A percentile compares a stretch with the other conserved stretches of the same genome.
Evolutionary conservation across 208 protist genomes (phyloP).

Genomic region (Leishmania major): DNA sequence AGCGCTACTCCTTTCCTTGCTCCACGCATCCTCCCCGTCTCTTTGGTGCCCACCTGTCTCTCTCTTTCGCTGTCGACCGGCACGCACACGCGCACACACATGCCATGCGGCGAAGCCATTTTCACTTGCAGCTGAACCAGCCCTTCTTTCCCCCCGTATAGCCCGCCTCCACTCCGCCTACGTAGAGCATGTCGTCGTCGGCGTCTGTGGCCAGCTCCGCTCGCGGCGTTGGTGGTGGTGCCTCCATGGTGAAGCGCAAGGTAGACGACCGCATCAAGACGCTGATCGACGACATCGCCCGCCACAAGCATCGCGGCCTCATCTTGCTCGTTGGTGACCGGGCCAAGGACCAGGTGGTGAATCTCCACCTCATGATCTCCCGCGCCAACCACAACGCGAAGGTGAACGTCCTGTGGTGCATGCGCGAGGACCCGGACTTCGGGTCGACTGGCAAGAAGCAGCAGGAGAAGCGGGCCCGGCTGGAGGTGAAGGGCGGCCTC

Average conservation of each 20-base stretch:
- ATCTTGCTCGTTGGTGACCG: conserved; percentile 99
- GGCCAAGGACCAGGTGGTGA: conserved; percentile 97
- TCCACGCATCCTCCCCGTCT: background rate
- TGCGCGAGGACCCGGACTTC: conserved; percentile 99
- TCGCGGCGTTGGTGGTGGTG: conserved; percentile 25
- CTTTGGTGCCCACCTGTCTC: background rate
- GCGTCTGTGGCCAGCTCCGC: conserved; percentile 54
- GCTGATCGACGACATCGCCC: conserved; percentile 98
- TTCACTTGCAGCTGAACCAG: background rate
- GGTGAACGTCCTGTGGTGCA: conserved; percentile 99
- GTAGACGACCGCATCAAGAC: conserved; percentile 96
- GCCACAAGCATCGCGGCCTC: conserved; percentile 95
- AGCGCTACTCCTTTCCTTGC: background rate
- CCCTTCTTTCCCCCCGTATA: background rate
- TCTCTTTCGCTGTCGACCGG: background rate
- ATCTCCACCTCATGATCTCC: conserved; percentile 99
- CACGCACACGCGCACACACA: background rate
- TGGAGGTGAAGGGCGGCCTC: conserved; percentile 94
- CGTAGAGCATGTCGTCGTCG: conserved; percentile 18
- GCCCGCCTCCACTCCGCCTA: background rate
- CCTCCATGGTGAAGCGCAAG: conserved; percentile 70
- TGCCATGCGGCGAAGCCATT: background rate
- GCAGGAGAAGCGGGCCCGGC: conserved; percentile 95
- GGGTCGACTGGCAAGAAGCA: conserved; percentile 93
- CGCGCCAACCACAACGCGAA: conserved; percentile 96